Base-by-base conservation (phyloP, 2,329 filamentous ascomycete species). In the Emergomyces africanus region DNA sequence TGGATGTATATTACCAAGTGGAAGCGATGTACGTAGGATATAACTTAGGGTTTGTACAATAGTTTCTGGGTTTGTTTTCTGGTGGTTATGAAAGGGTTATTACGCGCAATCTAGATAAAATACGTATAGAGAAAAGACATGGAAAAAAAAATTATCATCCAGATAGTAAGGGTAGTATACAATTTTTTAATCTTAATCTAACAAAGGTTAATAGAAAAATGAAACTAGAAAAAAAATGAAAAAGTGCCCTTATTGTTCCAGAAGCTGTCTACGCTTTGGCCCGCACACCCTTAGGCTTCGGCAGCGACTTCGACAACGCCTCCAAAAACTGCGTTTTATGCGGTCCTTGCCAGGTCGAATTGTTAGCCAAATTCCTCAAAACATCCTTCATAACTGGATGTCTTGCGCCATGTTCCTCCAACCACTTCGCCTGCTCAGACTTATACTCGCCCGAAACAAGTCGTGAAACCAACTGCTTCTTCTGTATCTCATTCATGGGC, bases 271-370 rank as follows among this genome's bases (percentile, higher is more conserved):
- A 30, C 4, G 8, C 58, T 50, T 60, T 53, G 2, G 54, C 23
- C 25, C 39, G 37, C 37, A 39, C 15, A 57, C 18, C 44, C 60
- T 61, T 61, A n/a, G 54, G 37, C 30, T 59, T 48, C 18, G 63
- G 63, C 39, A 76, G 61, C 25, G 73, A 65, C 44, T 68, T 73
- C 62, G 72, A 67, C 8, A 77, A 64, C 58, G 74, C 74, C 44
- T 66, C 61, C 61, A 75, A 62, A 56, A 77, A 73, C 49, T 70
- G 65, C 5, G 67, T 66, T 44, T 65, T 68, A 60, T 75, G 74
- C 9, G 67, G 60, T 18, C 66, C 67, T n/a, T 70, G 68, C 64
- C 75, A 77, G 15, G 72, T 76, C 49, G 68, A 68, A 55, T 77
- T 77, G 57, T 73, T 75, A n/a, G 66, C 63, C 28, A 75, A 66